Evolutionary conservation across 2,329 filamentous ascomycete genomes (phyloP), one percentile per base, ranked within the genome.

Genomic region (Colletotrichum noveboracense): DNA sequence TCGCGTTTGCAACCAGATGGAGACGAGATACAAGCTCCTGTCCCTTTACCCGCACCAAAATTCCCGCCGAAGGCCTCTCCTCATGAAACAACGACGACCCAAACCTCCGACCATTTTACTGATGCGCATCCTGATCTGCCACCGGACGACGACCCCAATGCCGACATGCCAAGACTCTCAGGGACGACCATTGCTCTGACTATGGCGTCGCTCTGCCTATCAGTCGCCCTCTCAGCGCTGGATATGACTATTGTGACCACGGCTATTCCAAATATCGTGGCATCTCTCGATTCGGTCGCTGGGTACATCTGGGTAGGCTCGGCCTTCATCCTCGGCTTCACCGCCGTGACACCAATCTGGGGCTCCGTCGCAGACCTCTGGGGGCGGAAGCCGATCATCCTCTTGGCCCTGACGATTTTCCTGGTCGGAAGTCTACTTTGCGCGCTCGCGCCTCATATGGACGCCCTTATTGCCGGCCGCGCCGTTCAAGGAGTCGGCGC

Each of bases 351-450:
- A 7, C 66, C 73, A 12, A 38, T 67, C 10, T 70, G 84, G 84
- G 85, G 26, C 85, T 88, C 72, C 81, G 86, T 87, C n/a, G 85
- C 86, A 70, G 85, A 88, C 76, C 85, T 88, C n/a, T 81, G 88
- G 32, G 87, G 86, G 7, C 80, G 83, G 5, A 87, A 87, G 74
- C 71, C 80, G n/a, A 79, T 85, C 67, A 77, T 86, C 16, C 74
- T 87, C 0, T 65, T 82, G 1, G 83, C 84, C 4, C 79, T 86
- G 64, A 70, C 81, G 3, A 78, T 87, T 12, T 88, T 88, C 70
- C 87, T 88, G 81, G 81, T 88, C 26, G 90, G 90, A 3, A 91
- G 89, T 43, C 81, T 91, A 34, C 79, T 91, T 2, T 91, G 89
- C 77, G 90, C 87, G 38, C 81, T 90, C 6, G 87, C 87, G 65